Evolutionary conservation across 306 rosid species (phyloP).

Genomic region (Elaeagnus macrophylla): DNA sequence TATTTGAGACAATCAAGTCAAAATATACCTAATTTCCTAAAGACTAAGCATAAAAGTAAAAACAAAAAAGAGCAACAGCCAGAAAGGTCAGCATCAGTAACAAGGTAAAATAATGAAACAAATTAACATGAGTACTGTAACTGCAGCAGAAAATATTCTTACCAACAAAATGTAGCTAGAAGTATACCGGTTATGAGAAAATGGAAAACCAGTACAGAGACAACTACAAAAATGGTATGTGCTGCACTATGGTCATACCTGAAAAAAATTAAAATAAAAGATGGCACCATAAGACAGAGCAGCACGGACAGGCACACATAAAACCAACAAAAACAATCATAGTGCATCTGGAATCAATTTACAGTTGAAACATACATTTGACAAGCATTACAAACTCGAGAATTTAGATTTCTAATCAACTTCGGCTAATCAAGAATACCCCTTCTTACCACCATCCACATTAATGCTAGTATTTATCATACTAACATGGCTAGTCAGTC

Average conservation of each 20-base stretch:
- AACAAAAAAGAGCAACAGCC: not conserved
- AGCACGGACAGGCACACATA: constrained; percentile 2
- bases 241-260: constrained; percentile 90
- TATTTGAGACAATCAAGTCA: not conserved
- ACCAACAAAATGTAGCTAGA: constrained; percentile 93
- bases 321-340: too few relatives aligned
- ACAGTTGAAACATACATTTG: too few relatives aligned
- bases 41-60: too few relatives aligned
- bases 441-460: too few relatives aligned
- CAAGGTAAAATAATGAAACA: not conserved
- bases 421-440: too few relatives aligned
- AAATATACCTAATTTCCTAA: not conserved
- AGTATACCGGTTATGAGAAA: constrained; percentile 66
- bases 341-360: too few relatives aligned
- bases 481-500: too few relatives aligned
- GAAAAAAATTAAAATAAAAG: constrained; percentile 25
- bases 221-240: constrained; percentile 76
- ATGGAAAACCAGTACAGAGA: constrained; percentile 81
- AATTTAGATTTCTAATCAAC: too few relatives aligned
- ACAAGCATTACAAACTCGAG: too few relatives aligned
- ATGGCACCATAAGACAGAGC: constrained; percentile 7
- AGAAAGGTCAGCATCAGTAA: not conserved
- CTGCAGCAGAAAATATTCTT: constrained; percentile 24
- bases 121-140: not conserved
- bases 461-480: too few relatives aligned